Evolutionary conservation across 495 filamentous ascomycete species (phyloP).

Genomic region (Hypoxylon lienhwacheense): DNA sequence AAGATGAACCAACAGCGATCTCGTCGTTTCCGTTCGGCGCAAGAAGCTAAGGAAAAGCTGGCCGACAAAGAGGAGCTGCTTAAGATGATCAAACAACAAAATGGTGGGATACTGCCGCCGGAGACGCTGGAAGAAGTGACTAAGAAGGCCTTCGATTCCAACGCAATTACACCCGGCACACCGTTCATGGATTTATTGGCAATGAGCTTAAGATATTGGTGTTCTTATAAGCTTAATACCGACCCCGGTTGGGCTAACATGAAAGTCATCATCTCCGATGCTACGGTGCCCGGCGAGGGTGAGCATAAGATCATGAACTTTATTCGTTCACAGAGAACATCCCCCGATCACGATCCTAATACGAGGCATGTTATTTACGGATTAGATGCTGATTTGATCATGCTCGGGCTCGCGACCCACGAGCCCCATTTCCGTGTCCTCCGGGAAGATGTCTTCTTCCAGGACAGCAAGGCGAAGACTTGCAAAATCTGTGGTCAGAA

Average conservation of each 20-base stretch:
- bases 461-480: conserved; percentile 75
- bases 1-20: conserved; percentile 99
- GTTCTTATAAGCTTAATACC: conserved; percentile 92
- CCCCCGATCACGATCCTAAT: conserved; percentile 91
- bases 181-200: conserved; percentile 99
- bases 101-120: conserved; percentile 61
- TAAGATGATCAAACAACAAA: conserved; percentile 75
- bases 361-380: conserved; percentile 96
- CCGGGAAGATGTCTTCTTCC: conserved; percentile 94
- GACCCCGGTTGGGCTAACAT: conserved; percentile 96
- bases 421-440: conserved; percentile 97
- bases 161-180: conserved; percentile 96
- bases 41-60: conserved; percentile 92
- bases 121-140: conserved; percentile 63
- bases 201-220: conserved; percentile 90
- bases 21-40: conserved; percentile 85
- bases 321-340: conserved; percentile 86
- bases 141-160: conserved; percentile 97
- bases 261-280: conserved; percentile 98
- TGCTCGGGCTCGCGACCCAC: conserved; percentile 95
- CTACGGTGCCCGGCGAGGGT: conserved; percentile 94
- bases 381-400: conserved; percentile 96
- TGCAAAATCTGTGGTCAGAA: conserved; percentile 89
- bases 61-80: conserved; percentile 84
- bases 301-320: conserved; percentile 99